Evolutionary conservation across 305 asterid genomes (phyloP).

Genomic region (Caryopteris hybrid): DNA sequence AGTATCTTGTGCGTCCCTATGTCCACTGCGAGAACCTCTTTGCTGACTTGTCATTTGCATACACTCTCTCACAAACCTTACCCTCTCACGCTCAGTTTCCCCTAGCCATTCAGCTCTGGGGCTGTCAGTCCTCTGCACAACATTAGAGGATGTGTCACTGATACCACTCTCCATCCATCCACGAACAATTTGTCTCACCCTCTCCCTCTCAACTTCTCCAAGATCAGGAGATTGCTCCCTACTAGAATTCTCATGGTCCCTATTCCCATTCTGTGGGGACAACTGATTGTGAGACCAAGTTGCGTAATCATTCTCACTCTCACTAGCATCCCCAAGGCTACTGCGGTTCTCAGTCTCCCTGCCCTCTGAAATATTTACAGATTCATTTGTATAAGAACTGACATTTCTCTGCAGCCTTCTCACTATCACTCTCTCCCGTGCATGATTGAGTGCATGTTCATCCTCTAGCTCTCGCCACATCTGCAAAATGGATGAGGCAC

Average conservation of each 20-base stretch:
- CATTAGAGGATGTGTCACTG: slow-evolving; percentile 48
- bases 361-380: slow-evolving; percentile 37
- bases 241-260: slow-evolving; percentile 43
- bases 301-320: slow-evolving; percentile 52
- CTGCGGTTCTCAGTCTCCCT: slow-evolving; percentile 54
- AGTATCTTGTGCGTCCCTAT: slow-evolving; percentile 47
- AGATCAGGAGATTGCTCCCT: slow-evolving; percentile 85
- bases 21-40: slow-evolving; percentile 62
- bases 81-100: slow-evolving; percentile 89
- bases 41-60: slow-evolving; percentile 92
- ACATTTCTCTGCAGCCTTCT: slow-evolving; percentile 65
- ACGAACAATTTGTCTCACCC: slow-evolving; percentile 83
- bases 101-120: slow-evolving; percentile 84
- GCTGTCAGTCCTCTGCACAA: slow-evolving; percentile 44
- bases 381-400: slow-evolving; percentile 47
- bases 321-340: slow-evolving; percentile 53
- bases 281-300: slow-evolving; percentile 51
- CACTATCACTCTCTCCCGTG: slow-evolving; percentile 68
- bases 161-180: slow-evolving; percentile 93
- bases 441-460: slow-evolving; percentile 57
- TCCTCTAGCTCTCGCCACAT: slow-evolving; percentile 98
- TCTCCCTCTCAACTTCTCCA: slow-evolving; percentile 87
- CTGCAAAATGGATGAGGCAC: slow-evolving; percentile 78
- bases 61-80: slow-evolving; percentile 79
- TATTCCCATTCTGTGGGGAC: slow-evolving; percentile 36